phyloP scores from a whole-genome alignment of 2,329 filamentous ascomycete genomes.

The Hymenoscyphus linearis region DNA sequence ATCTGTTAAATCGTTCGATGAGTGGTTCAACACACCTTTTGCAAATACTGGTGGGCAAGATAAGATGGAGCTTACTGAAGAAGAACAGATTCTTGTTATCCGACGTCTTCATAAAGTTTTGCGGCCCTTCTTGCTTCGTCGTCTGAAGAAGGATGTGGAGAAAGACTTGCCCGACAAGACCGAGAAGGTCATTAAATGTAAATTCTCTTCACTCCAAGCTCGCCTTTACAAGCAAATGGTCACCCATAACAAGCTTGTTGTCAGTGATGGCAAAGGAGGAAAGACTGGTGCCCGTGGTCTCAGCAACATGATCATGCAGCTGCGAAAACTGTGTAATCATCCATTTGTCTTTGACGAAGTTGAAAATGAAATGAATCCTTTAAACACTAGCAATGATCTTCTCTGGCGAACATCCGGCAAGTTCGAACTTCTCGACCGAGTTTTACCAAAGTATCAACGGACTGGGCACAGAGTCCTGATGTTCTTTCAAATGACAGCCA shows the following conservation, averaged over 20 bases:
- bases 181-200: conserved; percentile 98
- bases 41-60: conserved; percentile 97
- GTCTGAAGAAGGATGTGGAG: conserved; percentile 99
- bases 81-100: conserved; percentile 98
- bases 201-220: conserved; percentile 88
- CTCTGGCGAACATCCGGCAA: conserved; percentile 96
- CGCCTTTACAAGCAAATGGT: conserved; percentile 97
- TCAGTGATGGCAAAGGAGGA: conserved; percentile 91
- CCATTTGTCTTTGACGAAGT: conserved; percentile 98
- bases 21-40: conserved; percentile 99
- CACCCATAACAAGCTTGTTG: conserved; percentile 87
- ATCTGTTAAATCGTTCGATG: conserved; percentile 96
- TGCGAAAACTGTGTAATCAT: conserved; percentile 98
- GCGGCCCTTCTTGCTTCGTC: conserved; percentile 91
- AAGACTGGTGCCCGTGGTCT: conserved; percentile 91
- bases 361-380: conserved; percentile 95
- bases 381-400: conserved; percentile 81
- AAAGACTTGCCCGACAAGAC: conserved; percentile 99
- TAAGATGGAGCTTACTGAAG: conserved; percentile 98
- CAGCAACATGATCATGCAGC: conserved; percentile 99
- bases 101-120: conserved; percentile 96
- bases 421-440: conserved; percentile 88
- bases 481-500: conserved; percentile 99
- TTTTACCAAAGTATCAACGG: conserved; percentile 87
- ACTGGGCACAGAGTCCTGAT: conserved; percentile 94